A percentile compares a stretch with the other conserved stretches of the same genome.
Evolutionary conservation across 352 stramenopile species (phyloP).

Genomic region (Peronosclerospora sorghi): DNA sequence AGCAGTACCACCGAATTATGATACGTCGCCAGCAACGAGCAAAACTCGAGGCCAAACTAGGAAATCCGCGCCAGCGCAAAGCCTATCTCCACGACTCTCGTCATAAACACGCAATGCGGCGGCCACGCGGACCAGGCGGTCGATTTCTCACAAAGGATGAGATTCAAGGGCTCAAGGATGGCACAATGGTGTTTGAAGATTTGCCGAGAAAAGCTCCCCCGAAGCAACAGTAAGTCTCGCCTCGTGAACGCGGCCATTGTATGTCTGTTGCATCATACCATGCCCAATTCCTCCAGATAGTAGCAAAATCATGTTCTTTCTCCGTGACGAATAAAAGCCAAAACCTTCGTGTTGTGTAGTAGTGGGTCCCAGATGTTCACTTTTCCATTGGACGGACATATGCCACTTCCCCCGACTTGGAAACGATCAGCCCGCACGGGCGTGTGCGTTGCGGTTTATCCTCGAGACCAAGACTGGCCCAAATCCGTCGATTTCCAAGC

Average conservation of each 20-base stretch:
- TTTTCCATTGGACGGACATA: constrained; percentile 62
- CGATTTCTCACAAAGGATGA: constrained; percentile 83
- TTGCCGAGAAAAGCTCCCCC: constrained; percentile 35
- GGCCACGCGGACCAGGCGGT: constrained; percentile 66
- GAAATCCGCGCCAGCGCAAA: constrained; percentile 67
- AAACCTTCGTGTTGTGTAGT: constrained; percentile 10
- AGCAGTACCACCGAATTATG: constrained; percentile 87
- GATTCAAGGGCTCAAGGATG: constrained; percentile 66
- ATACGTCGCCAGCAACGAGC: constrained; percentile 77
- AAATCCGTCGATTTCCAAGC: constrained; percentile 71
- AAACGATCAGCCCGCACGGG: constrained; percentile 52
- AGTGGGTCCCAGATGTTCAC: constrained; percentile 10
- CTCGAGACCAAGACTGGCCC: constrained; percentile 74
- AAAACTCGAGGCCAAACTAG: constrained; percentile 80
- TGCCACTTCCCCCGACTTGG: constrained; percentile 57
- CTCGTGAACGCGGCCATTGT: not conserved
- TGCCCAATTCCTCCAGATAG: constrained; percentile 2
- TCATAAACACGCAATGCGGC: constrained; percentile 82
- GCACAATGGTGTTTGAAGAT: constrained; percentile 64
- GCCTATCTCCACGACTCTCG: constrained; percentile 81
- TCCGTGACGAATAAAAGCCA: constrained; percentile 13
- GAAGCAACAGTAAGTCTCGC: constrained; percentile 18
- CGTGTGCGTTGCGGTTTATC: constrained; percentile 54
- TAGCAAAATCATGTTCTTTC: constrained; percentile 19
- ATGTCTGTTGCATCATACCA: no score